Evolutionary conservation across 495 filamentous ascomycete genomes (phyloP).

Genomic region (Glutinoglossum americanum): DNA sequence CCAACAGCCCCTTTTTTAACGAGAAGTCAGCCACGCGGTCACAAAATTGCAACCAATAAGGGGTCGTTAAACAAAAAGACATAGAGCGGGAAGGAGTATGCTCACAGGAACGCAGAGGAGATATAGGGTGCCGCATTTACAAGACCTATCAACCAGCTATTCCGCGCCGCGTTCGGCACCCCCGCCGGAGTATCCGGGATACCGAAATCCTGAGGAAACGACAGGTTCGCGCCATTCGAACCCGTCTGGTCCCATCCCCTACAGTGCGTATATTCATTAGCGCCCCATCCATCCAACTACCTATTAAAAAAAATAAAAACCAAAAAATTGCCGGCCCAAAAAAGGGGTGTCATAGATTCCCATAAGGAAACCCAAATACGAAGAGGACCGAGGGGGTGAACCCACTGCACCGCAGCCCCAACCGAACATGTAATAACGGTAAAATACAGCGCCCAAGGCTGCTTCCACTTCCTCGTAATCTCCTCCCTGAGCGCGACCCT

Average conservation of each 20-base stretch:
- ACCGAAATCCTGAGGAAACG: slow-evolving; percentile 35
- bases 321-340: no score
- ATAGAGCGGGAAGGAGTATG: no score
- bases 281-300: no score
- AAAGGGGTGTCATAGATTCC: no score
- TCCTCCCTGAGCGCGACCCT: slow-evolving; percentile 31
- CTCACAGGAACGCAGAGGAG: slow-evolving; percentile 22
- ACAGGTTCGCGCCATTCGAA: slow-evolving; percentile 48
- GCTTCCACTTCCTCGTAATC: slow-evolving; percentile 38
- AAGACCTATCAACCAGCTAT: slow-evolving; percentile 31
- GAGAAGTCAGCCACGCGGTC: no score
- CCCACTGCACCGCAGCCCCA: slow-evolving; percentile 41
- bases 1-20: slow-evolving; percentile 7
- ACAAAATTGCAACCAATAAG: no score
- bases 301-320: no score
- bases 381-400: no score
- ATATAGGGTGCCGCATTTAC: slow-evolving; percentile 25
- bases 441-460: slow-evolving; percentile 41
- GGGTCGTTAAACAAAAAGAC: no score
- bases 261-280: slow-evolving; percentile 4
- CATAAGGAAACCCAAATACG: no score
- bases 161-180: slow-evolving; percentile 16
- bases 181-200: slow-evolving; percentile 19
- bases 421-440: slow-evolving; percentile 51
- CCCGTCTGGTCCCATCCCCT: slow-evolving; percentile 17